Conservation (phyloP, 2,329 filamentous ascomycete genomes). For the Phialocephala sp. region DNA sequence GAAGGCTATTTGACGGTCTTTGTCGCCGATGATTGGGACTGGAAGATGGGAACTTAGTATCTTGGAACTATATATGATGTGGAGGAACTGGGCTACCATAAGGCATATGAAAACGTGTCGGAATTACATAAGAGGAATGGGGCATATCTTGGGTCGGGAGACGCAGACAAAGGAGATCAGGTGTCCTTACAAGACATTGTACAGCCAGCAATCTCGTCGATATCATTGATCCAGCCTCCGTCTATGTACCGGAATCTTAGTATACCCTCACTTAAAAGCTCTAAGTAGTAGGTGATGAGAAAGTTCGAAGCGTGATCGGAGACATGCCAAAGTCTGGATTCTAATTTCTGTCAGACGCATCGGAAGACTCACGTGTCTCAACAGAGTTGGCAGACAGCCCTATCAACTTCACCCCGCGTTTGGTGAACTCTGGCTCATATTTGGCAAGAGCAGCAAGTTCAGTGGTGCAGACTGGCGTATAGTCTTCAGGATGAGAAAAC, state of each 20-base stretch:
- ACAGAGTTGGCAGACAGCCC: conserved; percentile 77
- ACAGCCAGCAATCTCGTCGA: conserved; percentile 75
- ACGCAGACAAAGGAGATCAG: too few relatives aligned
- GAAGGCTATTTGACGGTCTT: conserved; percentile 76
- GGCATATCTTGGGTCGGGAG: too few relatives aligned
- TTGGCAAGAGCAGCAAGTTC: conserved; percentile 92
- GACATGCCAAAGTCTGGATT: conserved; percentile 47
- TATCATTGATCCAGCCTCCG: conserved; percentile 88
- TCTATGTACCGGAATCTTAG: conserved; percentile 45
- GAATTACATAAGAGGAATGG: too few relatives aligned
- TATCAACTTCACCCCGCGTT: conserved; percentile 87
- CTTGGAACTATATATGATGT: too few relatives aligned
- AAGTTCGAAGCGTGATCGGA: not conserved
- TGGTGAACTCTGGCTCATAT: conserved; percentile 83
- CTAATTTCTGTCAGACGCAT: too few relatives aligned
- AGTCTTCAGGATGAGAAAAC: conserved; percentile 87
- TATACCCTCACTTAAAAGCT: not conserved
- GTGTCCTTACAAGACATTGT: conserved; percentile 56
- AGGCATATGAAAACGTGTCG: too few relatives aligned
- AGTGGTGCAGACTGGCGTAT: conserved; percentile 92
- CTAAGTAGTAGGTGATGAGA: not conserved
- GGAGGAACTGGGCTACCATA: too few relatives aligned
- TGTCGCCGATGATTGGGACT: conserved; percentile 80
- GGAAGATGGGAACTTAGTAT: too few relatives aligned
- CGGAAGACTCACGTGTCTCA: conserved; percentile 1